Evolutionary conservation across 1,284 basidiomycete species (phyloP).

Genomic region (Mycosarcoma maydis): DNA sequence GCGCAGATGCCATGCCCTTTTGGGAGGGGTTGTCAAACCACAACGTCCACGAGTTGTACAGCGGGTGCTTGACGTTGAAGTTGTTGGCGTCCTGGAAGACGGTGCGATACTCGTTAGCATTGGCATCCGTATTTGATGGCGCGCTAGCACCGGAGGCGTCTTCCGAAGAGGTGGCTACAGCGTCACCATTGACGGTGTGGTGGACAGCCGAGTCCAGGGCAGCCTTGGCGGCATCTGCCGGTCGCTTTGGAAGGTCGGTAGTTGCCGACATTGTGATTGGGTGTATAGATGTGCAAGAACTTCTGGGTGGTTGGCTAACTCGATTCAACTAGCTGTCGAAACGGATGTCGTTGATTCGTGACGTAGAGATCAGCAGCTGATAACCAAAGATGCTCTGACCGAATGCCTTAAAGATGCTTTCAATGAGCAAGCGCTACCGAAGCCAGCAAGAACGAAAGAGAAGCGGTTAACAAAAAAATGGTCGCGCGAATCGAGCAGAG

Average conservation of each 20-base stretch:
- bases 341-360: neutral
- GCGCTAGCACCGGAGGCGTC: slow-evolving; percentile 7
- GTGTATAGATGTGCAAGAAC: neutral
- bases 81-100: slow-evolving; percentile 63
- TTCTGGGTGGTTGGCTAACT: neutral
- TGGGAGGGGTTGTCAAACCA: slow-evolving; percentile 66
- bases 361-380: too few species aligned
- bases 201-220: slow-evolving; percentile 55
- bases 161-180: slow-evolving; percentile 12
- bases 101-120: slow-evolving; percentile 53
- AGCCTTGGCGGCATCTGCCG: slow-evolving; percentile 54
- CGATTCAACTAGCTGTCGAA: neutral
- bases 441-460: too few species aligned
- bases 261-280: slow-evolving; percentile 27
- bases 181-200: slow-evolving; percentile 25
- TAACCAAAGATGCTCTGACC: too few species aligned
- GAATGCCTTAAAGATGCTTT: too few species aligned
- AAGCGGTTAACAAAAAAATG: too few species aligned
- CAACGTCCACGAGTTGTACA: slow-evolving; percentile 65
- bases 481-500: neutral
- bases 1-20: slow-evolving; percentile 56
- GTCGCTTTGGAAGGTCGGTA: slow-evolving; percentile 46
- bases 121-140: slow-evolving; percentile 11
- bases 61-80: slow-evolving; percentile 66
- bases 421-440: too few species aligned